phyloP scores from a whole-genome alignment of 1,284 basidiomycete species.

The Neolentinus lepideus region DNA sequence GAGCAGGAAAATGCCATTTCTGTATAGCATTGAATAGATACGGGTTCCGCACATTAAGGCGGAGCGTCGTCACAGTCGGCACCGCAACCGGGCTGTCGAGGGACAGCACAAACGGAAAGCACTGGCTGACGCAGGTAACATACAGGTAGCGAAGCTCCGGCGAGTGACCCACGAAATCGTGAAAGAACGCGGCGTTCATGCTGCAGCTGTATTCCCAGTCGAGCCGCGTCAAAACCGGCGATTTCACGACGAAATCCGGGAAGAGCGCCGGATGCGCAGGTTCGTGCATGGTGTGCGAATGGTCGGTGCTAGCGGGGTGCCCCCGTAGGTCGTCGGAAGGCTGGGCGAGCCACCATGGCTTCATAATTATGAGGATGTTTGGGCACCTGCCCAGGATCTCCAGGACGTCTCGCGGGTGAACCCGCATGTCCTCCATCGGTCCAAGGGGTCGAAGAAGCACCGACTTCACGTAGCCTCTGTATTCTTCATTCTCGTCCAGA shows the following conservation, averaged over 20 bases:
- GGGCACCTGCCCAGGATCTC: no score
- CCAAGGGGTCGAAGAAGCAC: neutral
- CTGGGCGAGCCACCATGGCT: no score
- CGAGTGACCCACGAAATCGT: neutral
- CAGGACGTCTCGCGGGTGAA: no score
- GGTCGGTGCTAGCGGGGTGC: no score
- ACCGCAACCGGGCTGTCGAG: neutral
- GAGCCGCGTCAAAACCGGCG: neutral
- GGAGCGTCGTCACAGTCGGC: neutral
- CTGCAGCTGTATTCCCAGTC: neutral
- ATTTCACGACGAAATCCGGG: no score
- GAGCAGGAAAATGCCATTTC: neutral
- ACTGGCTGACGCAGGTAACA: neutral
- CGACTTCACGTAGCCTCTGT: neutral
- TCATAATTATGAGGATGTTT: no score
- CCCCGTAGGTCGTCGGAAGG: no score
- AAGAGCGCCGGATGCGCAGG: no score
- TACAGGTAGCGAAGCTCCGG: neutral
- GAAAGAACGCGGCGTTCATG: neutral
- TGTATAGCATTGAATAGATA: neutral
- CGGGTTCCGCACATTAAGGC: neutral
- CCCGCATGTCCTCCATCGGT: neutral
- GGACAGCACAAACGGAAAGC: no score
- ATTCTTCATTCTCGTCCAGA: neutral
- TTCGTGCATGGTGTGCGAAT: no score